phyloP scores from a whole-genome alignment of 2,329 filamentous ascomycete species.

The Biscogniauxia sp. region DNA sequence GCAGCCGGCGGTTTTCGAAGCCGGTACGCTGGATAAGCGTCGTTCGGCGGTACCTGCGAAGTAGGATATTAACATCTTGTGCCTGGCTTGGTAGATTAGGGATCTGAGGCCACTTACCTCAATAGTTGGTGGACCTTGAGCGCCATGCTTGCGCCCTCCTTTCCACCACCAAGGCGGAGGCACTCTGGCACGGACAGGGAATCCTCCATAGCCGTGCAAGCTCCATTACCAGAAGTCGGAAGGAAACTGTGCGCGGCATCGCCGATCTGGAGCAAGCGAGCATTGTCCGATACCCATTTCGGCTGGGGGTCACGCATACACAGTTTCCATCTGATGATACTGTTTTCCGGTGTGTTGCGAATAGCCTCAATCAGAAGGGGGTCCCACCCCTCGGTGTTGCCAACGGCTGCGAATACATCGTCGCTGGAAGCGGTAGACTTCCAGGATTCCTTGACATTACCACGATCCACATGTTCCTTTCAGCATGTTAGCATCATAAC shows the following conservation, averaged over 20 bases:
- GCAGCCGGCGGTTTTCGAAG: slow-evolving; percentile 19
- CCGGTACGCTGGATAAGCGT: slow-evolving; percentile 22
- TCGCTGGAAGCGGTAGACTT: slow-evolving; percentile 9
- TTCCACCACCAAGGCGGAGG: slow-evolving; percentile 28
- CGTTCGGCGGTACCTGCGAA: slow-evolving; percentile 19
- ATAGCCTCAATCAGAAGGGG: slow-evolving; percentile 11
- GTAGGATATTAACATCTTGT: background rate
- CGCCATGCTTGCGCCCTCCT: slow-evolving; percentile 22
- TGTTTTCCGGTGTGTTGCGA: slow-evolving; percentile 18
- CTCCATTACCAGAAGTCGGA: slow-evolving; percentile 36
- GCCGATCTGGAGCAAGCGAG: slow-evolving; percentile 33
- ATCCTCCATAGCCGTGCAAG: slow-evolving; percentile 38
- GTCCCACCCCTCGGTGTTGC: slow-evolving; percentile 8
- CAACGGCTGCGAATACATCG: slow-evolving; percentile 1
- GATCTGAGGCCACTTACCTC: slow-evolving; percentile 15
- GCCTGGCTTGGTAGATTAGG: background rate
- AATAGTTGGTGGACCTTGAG: slow-evolving; percentile 30
- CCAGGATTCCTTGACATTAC: slow-evolving; percentile 11
- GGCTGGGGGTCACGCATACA: slow-evolving; percentile 35
- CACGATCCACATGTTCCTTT: slow-evolving; percentile 4
- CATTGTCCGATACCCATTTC: slow-evolving; percentile 31
- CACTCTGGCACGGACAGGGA: slow-evolving; percentile 32
- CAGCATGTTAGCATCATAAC: background rate
- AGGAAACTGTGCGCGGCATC: slow-evolving; percentile 37
- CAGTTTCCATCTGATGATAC: slow-evolving; percentile 41